Base-by-base conservation (phyloP, 345 rosid genomes). In the Populus euphratica region DNA sequence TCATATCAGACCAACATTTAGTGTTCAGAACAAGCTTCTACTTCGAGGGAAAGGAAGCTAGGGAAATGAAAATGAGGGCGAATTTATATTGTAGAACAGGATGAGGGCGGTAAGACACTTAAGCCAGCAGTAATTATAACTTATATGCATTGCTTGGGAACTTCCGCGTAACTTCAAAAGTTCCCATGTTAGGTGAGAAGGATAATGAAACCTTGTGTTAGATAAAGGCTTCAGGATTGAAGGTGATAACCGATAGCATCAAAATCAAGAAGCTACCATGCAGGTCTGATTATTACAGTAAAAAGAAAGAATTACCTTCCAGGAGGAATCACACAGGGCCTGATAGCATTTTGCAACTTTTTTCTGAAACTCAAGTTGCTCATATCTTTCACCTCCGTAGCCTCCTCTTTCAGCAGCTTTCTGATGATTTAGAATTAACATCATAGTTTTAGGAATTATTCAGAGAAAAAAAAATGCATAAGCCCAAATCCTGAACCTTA, bases 391-490 rank as follows among this genome's bases (percentile, higher is more conserved):
- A 27, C 83, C 91, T 50, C 99, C 97, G 71, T 91, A 93, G 73
- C 98, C 99, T 76, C 99, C 98, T 87, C 99, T 92, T 79, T 93
- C 93, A 0, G 98, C 93, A 78, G 99, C 98, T 91, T 85, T 92
- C 89, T 92, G 89, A 50, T 43, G 29, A 36, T 29, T 13, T 4
- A 5, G 29, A 43, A 54, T 50, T 39, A 41, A 41, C 43, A 80
- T 50, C 68, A 35, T 18, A 63, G 17, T 18, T 35, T 35, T 69
- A 69, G 41, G 21, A 56, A 10, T 56, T 59, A 23, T 14, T 49
- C 29, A 38, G 23, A 17, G 25, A 6, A 41, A n/a, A 18, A 18
- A 36, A 52, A 33, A 31, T n/a, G 20, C 16, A 76, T 20, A 7
- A 31, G 69, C 17, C 38, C 23, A 73, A 61, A 41, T 63, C 56